These are phyloP conservation scores for Lathyrus tuberosus DNA, from an alignment of 306 rosid genomes.

Conservation along the genomic window DNA sequence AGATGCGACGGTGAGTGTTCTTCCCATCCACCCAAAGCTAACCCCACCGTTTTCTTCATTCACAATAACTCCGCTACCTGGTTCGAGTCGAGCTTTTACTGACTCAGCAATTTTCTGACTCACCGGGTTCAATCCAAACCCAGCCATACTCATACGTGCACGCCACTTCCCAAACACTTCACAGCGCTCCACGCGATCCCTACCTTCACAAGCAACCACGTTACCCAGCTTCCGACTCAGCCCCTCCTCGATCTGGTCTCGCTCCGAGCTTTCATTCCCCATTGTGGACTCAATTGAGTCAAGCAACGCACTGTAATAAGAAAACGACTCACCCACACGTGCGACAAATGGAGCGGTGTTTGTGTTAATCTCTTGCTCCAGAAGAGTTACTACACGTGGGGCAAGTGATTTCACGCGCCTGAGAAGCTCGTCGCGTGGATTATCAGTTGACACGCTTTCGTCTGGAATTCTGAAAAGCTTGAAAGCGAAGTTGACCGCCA, in stretches of 20 bases:
- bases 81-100: constrained; percentile 40
- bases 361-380: constrained; percentile 83
- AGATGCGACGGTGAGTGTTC: constrained; percentile 85
- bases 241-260: constrained; percentile 62
- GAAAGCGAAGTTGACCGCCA: constrained; percentile 81
- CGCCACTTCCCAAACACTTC: constrained; percentile 96
- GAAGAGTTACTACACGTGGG: constrained; percentile 68
- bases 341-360: constrained; percentile 87
- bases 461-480: constrained; percentile 70
- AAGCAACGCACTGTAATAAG: constrained; percentile 58
- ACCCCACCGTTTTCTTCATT: constrained; percentile 82
- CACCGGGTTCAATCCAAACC: constrained; percentile 67
- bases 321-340: constrained; percentile 66
- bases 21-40: constrained; percentile 85
- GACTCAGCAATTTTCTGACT: constrained; percentile 62
- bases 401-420: constrained; percentile 71
- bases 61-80: constrained; percentile 50
- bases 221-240: constrained; percentile 64
- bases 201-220: constrained; percentile 85
- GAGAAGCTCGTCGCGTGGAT: constrained; percentile 79
- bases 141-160: constrained; percentile 95
- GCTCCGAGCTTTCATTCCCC: constrained; percentile 38
- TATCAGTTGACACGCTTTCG: constrained; percentile 93
- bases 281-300: constrained; percentile 60
- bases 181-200: constrained; percentile 87